Evolutionary conservation across 495 filamentous ascomycete genomes (phyloP).

Genomic region (Penicillium pancosmium): DNA sequence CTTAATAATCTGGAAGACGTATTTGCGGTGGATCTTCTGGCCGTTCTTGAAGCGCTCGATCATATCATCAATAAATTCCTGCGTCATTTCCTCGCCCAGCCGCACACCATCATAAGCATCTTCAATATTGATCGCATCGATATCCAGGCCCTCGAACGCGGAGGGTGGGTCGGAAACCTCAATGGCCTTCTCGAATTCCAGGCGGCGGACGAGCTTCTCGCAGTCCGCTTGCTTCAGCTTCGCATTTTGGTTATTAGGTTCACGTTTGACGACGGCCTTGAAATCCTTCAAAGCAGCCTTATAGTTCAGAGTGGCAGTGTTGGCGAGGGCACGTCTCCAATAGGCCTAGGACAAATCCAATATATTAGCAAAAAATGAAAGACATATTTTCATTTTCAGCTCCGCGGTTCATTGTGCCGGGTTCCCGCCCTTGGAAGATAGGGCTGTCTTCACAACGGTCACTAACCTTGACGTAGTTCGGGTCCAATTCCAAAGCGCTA

Average conservation of each 20-base stretch:
- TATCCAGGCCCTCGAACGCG: slow-evolving; percentile 85
- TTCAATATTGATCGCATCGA: slow-evolving; percentile 83
- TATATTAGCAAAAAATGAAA: slow-evolving; percentile 9
- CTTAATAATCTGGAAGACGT: slow-evolving; percentile 93
- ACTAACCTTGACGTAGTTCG: slow-evolving; percentile 80
- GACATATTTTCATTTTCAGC: not conserved
- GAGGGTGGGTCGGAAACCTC: slow-evolving; percentile 90
- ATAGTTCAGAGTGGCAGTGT: slow-evolving; percentile 85
- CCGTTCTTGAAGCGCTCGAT: slow-evolving; percentile 92
- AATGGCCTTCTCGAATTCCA: slow-evolving; percentile 93
- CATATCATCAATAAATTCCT: slow-evolving; percentile 97
- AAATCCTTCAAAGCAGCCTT: slow-evolving; percentile 90
- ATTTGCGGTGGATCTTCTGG: slow-evolving; percentile 94
- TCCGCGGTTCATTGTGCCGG: not conserved
- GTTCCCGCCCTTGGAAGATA: not conserved
- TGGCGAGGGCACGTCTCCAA: slow-evolving; percentile 89
- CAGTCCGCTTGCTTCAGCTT: slow-evolving; percentile 88
- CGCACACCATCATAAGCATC: slow-evolving; percentile 80
- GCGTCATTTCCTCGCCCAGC: slow-evolving; percentile 84
- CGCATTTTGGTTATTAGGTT: slow-evolving; percentile 85
- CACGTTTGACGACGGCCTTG: slow-evolving; percentile 83
- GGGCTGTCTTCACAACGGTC: not conserved
- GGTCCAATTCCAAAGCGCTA: slow-evolving; percentile 90
- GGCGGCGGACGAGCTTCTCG: slow-evolving; percentile 86
- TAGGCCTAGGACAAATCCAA: slow-evolving; percentile 66